Base-by-base conservation (phyloP, 2,329 filamentous ascomycete genomes). In the Teratosphaeria pseudoeucalypti region DNA sequence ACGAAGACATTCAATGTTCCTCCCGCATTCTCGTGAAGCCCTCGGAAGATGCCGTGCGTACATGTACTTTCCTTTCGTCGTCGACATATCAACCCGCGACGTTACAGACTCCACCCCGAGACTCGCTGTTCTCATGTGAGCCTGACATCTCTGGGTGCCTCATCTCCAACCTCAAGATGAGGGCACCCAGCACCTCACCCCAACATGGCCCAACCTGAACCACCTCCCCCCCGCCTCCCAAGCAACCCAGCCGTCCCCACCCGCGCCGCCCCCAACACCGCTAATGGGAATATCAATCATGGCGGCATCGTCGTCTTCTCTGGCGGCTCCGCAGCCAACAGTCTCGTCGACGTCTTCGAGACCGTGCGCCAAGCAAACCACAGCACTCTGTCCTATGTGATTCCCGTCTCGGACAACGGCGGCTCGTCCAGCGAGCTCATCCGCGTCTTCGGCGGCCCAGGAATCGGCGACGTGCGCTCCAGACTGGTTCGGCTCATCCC, bases 321-420 rank as follows among this genome's bases (percentile, higher is more conserved):
- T 0, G 91, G 91, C 47, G 92, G 92, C 57, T 96, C 90, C 66
- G 92, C 92, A n/a, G 91, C 92, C 6, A 97, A 96, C 71, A 95
- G 83, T 68, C 82, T 96, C 5, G 92, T 96, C 49, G 92, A 96
- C 72, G 89, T 96, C 11, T 96, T 96, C 75, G 86, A 80, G 60
- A 74, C 76, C 26, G 75, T 84, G 5, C 73, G 77, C 32, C 74
- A 85, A 63, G 85, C 81, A 66, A 88, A 87, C 62, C 75, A 81
- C 49, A 88, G 87, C 69, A 78, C 81, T 2, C 76, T 95, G 52
- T 90, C 84, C 74, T 95, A 95, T 73, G 85, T 96, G 61, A 95
- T 97, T 57, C 92, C 92, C 39, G 96, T 96, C 71, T 94, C 89
- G 65, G 92, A 97, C 76, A 97, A 97, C 74, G 92, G 92, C 55